Evolutionary conservation across 371 early-diverging fungal genomes (phyloP), one percentile per base, ranked within the genome.

Genomic region (Rhizopus delemar): DNA sequence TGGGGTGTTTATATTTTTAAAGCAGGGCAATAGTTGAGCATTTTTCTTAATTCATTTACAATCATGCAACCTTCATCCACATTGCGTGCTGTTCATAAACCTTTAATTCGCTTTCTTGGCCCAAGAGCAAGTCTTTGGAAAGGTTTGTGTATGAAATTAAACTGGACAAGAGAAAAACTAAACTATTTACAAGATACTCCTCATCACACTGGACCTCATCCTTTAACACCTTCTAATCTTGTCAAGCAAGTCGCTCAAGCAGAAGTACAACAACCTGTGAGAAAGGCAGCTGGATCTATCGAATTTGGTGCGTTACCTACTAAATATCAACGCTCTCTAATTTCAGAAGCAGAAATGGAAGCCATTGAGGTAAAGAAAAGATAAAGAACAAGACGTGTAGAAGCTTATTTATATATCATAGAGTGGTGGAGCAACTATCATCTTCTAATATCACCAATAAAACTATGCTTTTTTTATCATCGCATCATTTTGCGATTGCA

Each of bases 31-130:
- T 5, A 11, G 4, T 31, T 6, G 16, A 29, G 5, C 53, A 51
- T 46, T 52, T 41, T 46, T 59, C 16, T 38, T 54, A 46, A 52
- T 12, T 22, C 22, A 22, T 22, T 22, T 29, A 51, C 7, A 4
- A 50, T 61, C 49, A 79, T 79, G 79, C 77, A 74, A 58, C 69
- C 72, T 46, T 63, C 80, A 22, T 48, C 56, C 15, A 56, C 66
- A 33, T 62, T 68, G 46, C 75, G 80, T 60, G 77, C 81, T 56
- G 74, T 57, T 41, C 81, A 77, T 56, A 75, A 69, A 56, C 79
- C 79, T 31, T 51, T 77, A 52, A 80, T 80, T 66, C 75, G 74
- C 3, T 80, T 80, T 45, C 53, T 80, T 57, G 81, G 81, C 38
- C 69, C 81, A 34, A 70, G 81, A 68, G 66, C 62, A 16, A 54